These are phyloP conservation scores for Alternaria longipes DNA, from an alignment of 2,329 filamentous ascomycete species.

Conservation along the genomic window DNA sequence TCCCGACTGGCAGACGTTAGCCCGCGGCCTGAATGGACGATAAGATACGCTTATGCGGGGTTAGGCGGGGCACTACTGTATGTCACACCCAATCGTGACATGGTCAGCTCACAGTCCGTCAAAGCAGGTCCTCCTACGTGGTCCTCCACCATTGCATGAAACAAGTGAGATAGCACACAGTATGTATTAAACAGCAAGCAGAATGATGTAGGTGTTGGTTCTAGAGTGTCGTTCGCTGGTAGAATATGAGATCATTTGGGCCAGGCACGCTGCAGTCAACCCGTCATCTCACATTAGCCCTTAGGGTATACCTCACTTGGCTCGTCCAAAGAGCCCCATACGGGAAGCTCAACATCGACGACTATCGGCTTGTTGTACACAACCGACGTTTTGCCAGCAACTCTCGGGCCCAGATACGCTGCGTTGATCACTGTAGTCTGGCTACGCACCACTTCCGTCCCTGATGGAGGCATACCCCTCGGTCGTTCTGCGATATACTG, in stretches of 20 bases:
- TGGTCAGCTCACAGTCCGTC: slow-evolving; percentile 5
- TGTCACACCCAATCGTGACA: slow-evolving; percentile 20
- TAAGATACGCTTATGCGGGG: slow-evolving; percentile 41
- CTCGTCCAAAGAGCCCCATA: slow-evolving; percentile 54
- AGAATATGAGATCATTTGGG: slow-evolving; percentile 35
- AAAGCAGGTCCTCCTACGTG: slow-evolving; percentile 32
- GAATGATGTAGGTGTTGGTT: slow-evolving; percentile 2
- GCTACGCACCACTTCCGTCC: slow-evolving; percentile 51
- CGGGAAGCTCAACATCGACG: slow-evolving; percentile 79
- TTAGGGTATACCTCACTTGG: slow-evolving; percentile 8
- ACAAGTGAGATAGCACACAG: slow-evolving; percentile 4
- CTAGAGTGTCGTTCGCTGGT: slow-evolving; percentile 12
- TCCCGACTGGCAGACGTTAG: slow-evolving; percentile 41
- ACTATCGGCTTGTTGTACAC: slow-evolving; percentile 81
- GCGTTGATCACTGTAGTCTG: slow-evolving; percentile 86
- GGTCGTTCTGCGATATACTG: background rate
- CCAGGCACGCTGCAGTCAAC: slow-evolving; percentile 23
- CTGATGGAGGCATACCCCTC: slow-evolving; percentile 13
- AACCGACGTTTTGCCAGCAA: slow-evolving; percentile 62
- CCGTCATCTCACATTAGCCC: slow-evolving; percentile 22
- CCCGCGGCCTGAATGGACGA: slow-evolving; percentile 37
- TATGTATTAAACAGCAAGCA: slow-evolving; percentile 7
- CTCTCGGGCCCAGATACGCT: slow-evolving; percentile 74
- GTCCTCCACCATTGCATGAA: slow-evolving; percentile 32
- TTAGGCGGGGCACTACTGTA: slow-evolving; percentile 34